A percentile compares a stretch with the other conserved stretches of the same genome.
Evolutionary conservation across 2,329 filamentous ascomycete species (phyloP).

Genomic region (Colletotrichum spaethianum): DNA sequence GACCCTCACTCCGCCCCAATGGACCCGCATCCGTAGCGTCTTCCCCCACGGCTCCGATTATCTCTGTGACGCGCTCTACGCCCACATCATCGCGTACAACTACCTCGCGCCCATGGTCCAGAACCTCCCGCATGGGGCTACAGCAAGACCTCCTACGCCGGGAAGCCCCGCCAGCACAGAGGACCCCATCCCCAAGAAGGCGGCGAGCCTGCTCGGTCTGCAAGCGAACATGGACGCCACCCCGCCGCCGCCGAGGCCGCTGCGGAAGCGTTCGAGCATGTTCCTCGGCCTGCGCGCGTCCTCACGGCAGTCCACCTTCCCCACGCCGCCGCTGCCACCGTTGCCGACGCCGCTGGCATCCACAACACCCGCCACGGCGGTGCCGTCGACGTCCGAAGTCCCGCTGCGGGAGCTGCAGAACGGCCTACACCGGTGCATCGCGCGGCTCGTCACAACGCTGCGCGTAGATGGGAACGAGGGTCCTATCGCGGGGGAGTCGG

Average conservation of each 20-base stretch:
- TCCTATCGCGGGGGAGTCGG: slow-evolving; percentile 38
- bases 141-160: slow-evolving; percentile 23
- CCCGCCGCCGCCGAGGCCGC: slow-evolving; percentile 44
- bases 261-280: slow-evolving; percentile 39
- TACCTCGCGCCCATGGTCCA: slow-evolving; percentile 60
- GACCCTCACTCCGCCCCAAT: slow-evolving; percentile 48
- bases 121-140: neutral
- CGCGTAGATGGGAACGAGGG: slow-evolving; percentile 33
- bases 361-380: neutral
- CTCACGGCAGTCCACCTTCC: slow-evolving; percentile 30
- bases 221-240: slow-evolving; percentile 43
- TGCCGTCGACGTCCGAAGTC: slow-evolving; percentile 45
- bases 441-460: slow-evolving; percentile 65
- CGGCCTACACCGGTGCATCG: slow-evolving; percentile 66
- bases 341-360: slow-evolving; percentile 15
- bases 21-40: slow-evolving; percentile 64
- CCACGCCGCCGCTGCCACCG: slow-evolving; percentile 30
- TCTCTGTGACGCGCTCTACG: slow-evolving; percentile 72
- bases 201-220: slow-evolving; percentile 66
- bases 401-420: slow-evolving; percentile 62
- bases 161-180: slow-evolving; percentile 40
- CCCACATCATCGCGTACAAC: slow-evolving; percentile 72
- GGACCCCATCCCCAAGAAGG: slow-evolving; percentile 64
- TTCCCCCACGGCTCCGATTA: slow-evolving; percentile 68
- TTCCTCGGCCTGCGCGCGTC: slow-evolving; percentile 24